Evolutionary conservation across 140 eudicot species (phyloP).

Genomic region (Bidens hawaiensis): DNA sequence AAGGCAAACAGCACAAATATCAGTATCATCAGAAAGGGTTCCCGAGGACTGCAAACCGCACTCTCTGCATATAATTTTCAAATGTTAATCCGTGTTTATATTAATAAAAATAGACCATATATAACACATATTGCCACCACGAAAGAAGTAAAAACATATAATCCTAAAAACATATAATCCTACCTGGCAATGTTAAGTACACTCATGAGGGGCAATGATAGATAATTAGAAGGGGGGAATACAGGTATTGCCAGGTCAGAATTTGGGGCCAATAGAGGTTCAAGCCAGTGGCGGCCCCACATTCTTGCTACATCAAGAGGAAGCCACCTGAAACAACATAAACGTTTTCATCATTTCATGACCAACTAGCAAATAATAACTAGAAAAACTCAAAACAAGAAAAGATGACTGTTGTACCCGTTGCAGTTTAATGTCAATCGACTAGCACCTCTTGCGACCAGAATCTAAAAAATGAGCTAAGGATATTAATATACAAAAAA

Average conservation of each 20-base stretch:
- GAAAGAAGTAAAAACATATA: neutral
- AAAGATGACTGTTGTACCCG: slow-evolving; percentile 55
- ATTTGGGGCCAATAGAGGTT: slow-evolving; percentile 72
- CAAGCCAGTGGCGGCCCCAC: slow-evolving; percentile 99
- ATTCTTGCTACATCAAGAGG: slow-evolving; percentile 92
- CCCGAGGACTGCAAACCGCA: slow-evolving; percentile 68
- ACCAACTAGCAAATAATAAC: neutral
- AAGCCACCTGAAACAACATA: slow-evolving; percentile 72
- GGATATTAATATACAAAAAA: neutral
- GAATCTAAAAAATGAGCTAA: slow-evolving; percentile 50
- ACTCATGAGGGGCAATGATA: slow-evolving; percentile 87
- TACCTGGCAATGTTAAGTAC: slow-evolving; percentile 88
- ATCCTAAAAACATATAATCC: neutral
- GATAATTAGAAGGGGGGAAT: slow-evolving; percentile 74
- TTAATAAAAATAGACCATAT: neutral
- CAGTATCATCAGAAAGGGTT: slow-evolving; percentile 66
- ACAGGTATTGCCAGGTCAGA: slow-evolving; percentile 57
- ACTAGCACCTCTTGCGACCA: slow-evolving; percentile 90
- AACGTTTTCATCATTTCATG: neutral
- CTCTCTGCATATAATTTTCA: slow-evolving; percentile 49
- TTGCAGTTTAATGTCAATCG: slow-evolving; percentile 85
- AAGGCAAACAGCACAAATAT: slow-evolving; percentile 86
- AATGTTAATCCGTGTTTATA: neutral
- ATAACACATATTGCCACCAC: neutral
- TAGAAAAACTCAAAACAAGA: neutral